These are phyloP conservation scores for Aspergillus ruber DNA, from an alignment of 2,329 filamentous ascomycete genomes.

Conservation along the genomic window DNA sequence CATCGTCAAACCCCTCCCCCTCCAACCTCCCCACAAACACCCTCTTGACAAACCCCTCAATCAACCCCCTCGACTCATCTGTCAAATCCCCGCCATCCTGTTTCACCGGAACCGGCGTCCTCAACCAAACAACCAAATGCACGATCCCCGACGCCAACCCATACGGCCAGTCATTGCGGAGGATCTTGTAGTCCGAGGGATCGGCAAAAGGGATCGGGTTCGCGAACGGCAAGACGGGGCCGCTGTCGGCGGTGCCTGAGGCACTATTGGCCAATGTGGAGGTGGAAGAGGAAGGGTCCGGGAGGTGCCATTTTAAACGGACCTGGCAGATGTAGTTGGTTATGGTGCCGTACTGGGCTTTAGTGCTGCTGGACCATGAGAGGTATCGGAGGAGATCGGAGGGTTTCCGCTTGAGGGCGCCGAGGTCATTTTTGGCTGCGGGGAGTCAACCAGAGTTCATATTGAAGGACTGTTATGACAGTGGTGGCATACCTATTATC, in stretches of 20 bases:
- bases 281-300: constrained; percentile 11
- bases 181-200: constrained; percentile 48
- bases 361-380: constrained; percentile 51
- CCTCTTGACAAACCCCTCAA: constrained; percentile 45
- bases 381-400: constrained; percentile 55
- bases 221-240: constrained; percentile 36
- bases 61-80: constrained; percentile 40
- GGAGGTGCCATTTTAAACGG: constrained; percentile 48
- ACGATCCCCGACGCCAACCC: constrained; percentile 48
- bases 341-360: constrained; percentile 50
- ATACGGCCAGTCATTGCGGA: constrained; percentile 61
- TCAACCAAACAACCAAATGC: constrained; percentile 55
- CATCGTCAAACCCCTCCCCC: constrained; percentile 26
- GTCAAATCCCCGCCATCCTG: constrained; percentile 45
- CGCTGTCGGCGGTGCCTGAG: constrained; percentile 19
- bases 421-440: constrained; percentile 46
- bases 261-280: constrained; percentile 10
- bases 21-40: constrained; percentile 44
- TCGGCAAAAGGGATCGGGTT: constrained; percentile 50
- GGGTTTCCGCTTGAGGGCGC: constrained; percentile 52
- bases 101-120: constrained; percentile 44
- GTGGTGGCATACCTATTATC: constrained; percentile 43
- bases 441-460: background rate
- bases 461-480: constrained; percentile 1
- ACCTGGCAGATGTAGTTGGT: constrained; percentile 51